Percentiles rank a stretch among this genome's conserved stretches.
These are phyloP conservation scores for Talaromyces ruber DNA, from an alignment of 495 filamentous ascomycete genomes.

Conservation along the genomic window DNA sequence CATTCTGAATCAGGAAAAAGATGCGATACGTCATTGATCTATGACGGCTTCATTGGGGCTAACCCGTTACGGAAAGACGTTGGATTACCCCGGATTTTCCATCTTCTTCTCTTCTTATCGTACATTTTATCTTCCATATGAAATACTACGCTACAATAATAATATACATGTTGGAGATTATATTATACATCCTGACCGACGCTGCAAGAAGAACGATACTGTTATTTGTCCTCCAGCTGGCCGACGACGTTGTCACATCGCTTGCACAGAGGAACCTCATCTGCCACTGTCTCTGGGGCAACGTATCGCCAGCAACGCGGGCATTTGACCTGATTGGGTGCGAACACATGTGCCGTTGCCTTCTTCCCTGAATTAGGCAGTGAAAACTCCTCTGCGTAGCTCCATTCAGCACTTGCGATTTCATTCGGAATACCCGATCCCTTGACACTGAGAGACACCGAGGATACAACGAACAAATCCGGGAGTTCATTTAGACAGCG, in stretches of 20 bases:
- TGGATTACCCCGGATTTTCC: not conserved
- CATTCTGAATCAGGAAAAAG: no score
- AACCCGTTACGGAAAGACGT: not conserved
- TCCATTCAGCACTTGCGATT: conserved; percentile 39
- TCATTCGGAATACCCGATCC: conserved; percentile 16
- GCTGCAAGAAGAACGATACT: not conserved
- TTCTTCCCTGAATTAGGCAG: conserved; percentile 25
- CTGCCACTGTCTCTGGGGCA: conserved; percentile 29
- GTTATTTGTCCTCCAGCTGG: not conserved
- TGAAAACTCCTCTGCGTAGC: conserved; percentile 46
- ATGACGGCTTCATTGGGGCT: not conserved
- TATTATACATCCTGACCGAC: not conserved
- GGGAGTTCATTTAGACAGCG: conserved; percentile 56
- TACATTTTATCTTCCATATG: not conserved
- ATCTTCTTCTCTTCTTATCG: not conserved
- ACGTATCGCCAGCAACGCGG: conserved; percentile 82
- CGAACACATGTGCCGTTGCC: conserved; percentile 52
- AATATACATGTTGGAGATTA: not conserved
- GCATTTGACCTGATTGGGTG: conserved; percentile 67
- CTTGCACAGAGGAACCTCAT: conserved; percentile 56
- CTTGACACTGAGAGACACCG: conserved; percentile 41
- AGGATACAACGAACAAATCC: conserved; percentile 69
- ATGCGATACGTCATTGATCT: not conserved
- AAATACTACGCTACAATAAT: no score
- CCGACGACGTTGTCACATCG: conserved; percentile 48